phyloP scores from a whole-genome alignment of 1,139 yeast genomes.

The Candida glucosophila region DNA sequence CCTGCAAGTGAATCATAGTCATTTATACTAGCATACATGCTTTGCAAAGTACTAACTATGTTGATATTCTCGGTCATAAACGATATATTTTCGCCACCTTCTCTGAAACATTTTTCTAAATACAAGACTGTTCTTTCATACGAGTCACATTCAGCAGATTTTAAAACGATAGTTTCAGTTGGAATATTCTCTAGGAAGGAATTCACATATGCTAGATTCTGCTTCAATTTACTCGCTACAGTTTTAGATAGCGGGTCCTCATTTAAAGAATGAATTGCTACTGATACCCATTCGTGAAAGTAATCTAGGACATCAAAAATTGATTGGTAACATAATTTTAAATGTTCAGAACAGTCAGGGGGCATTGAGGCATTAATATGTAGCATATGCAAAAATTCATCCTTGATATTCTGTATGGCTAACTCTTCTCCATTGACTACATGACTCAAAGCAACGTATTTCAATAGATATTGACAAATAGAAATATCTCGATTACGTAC shows the following conservation, averaged over 20 bases:
- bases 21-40: conserved; percentile 77
- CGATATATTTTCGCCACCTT: conserved; percentile 24
- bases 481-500: conserved; percentile 67
- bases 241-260: conserved; percentile 12
- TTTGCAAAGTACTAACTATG: conserved; percentile 51
- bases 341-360: conserved; percentile 46
- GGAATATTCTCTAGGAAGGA: conserved; percentile 50
- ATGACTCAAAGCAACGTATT: conserved; percentile 67
- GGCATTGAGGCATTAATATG: conserved; percentile 28
- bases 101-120: conserved; percentile 66
- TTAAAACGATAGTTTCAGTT: conserved; percentile 59
- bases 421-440: conserved; percentile 43
- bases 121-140: conserved; percentile 86
- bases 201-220: conserved; percentile 30
- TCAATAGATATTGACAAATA: conserved; percentile 65
- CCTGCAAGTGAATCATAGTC: conserved; percentile 92
- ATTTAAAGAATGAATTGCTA: conserved; percentile 23
- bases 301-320: conserved; percentile 78
- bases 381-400: conserved; percentile 55
- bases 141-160: conserved; percentile 78
- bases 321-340: conserved; percentile 60
- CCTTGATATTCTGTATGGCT: conserved; percentile 36
- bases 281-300: conserved; percentile 64
- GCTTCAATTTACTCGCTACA: conserved; percentile 13
- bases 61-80: conserved; percentile 23